Conservation (phyloP, 2,329 filamentous ascomycete species). For the Helminthosporium solani region DNA sequence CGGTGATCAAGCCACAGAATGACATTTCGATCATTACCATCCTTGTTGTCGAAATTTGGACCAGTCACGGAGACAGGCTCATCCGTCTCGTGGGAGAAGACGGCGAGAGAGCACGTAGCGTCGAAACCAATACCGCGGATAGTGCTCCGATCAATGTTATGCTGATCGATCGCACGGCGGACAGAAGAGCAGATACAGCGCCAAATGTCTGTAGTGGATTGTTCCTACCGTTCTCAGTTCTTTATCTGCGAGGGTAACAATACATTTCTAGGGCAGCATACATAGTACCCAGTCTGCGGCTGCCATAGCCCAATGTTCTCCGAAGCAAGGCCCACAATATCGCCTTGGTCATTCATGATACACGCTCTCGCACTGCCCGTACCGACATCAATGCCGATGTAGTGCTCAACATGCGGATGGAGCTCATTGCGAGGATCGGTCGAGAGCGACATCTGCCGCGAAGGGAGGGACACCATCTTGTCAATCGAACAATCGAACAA, state of each 20-base stretch:
- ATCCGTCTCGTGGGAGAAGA: conserved; percentile 86
- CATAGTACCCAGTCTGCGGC: conserved; percentile 57
- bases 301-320: conserved; percentile 56
- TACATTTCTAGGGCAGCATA: conserved; percentile 28
- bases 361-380: conserved; percentile 94
- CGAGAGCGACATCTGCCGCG: conserved; percentile 45
- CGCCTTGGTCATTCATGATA: conserved; percentile 87
- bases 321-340: conserved; percentile 68
- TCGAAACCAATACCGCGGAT: conserved; percentile 95
- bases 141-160: conserved; percentile 70
- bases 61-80: conserved; percentile 90
- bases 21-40: conserved; percentile 85
- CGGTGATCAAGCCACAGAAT: conserved; percentile 97
- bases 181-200: conserved; percentile 88
- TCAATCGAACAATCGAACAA: background rate
- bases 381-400: conserved; percentile 91
- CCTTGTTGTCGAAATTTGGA: conserved; percentile 74
- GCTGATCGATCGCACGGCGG: conserved; percentile 76
- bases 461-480: conserved; percentile 30
- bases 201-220: conserved; percentile 98
- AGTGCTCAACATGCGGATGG: conserved; percentile 59
- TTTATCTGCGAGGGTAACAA: background rate
- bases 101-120: conserved; percentile 94
- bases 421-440: conserved; percentile 58
- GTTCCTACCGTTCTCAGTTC: conserved; percentile 62